These are phyloP conservation scores for Phytophthora lateralis DNA, from an alignment of 352 stramenopile genomes.

Conservation along the genomic window DNA sequence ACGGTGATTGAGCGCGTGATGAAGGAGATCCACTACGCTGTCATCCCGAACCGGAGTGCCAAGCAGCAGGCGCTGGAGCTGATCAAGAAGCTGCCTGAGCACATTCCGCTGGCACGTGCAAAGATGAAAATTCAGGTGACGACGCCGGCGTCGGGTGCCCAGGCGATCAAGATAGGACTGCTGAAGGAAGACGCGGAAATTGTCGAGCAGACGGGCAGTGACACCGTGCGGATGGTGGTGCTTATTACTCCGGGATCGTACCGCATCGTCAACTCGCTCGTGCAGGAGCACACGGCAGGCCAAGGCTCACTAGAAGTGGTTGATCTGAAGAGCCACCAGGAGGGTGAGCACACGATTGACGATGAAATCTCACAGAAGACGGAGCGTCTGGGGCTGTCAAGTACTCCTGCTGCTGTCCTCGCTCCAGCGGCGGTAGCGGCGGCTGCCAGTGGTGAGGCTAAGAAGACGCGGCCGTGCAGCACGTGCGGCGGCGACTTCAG, in stretches of 20 bases:
- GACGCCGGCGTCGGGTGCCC: conserved; percentile 46
- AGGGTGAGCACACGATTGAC: conserved; percentile 92
- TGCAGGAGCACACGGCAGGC: conserved; percentile 62
- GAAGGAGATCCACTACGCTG: conserved; percentile 95
- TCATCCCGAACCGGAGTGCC: conserved; percentile 93
- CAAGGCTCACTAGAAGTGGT: conserved; percentile 91
- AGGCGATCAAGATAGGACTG: conserved; percentile 67
- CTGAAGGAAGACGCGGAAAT: conserved; percentile 71
- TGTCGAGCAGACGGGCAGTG: conserved; percentile 62
- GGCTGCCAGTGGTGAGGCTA: conserved; percentile 20
- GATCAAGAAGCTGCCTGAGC: conserved; percentile 92
- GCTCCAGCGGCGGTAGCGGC: conserved; percentile 10
- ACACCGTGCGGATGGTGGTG: conserved; percentile 65
- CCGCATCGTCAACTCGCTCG: conserved; percentile 72
- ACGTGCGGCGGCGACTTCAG: conserved; percentile 94
- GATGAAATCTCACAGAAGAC: conserved; percentile 91
- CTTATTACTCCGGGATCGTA: conserved; percentile 82
- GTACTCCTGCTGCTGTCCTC: conserved; percentile 17
- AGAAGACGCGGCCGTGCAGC: conserved; percentile 81
- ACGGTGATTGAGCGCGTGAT: conserved; percentile 97
- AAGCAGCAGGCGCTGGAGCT: conserved; percentile 98
- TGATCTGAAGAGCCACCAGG: conserved; percentile 91
- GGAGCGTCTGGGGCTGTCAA: conserved; percentile 62
- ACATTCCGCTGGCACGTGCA: conserved; percentile 95
- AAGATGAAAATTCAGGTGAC: conserved; percentile 96